Evolutionary conservation across 2,329 filamentous ascomycete species (phyloP), one percentile per base, ranked within the genome.

Genomic region (Eurotiales sp.): DNA sequence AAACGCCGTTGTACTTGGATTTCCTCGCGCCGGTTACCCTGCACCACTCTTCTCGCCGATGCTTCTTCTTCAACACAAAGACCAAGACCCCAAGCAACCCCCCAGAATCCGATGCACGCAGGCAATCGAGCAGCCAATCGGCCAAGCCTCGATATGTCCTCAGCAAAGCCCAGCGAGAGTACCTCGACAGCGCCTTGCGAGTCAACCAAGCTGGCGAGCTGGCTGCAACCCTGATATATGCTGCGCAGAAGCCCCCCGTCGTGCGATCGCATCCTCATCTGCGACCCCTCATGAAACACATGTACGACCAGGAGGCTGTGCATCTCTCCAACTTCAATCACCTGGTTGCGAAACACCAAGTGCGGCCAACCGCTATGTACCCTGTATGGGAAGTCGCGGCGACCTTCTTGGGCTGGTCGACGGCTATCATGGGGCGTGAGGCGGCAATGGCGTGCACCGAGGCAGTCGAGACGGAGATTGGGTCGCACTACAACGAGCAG

Each of bases 391-490:
- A 86, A 39, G 77, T 84, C 7, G 83, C 91, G 10, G 88, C 93
- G 1, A 86, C 87, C 0, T 82, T 86, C 0, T 72, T 99, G 7
- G 93, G 93, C 15, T 96, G 93, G 90, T 80, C 82, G 4, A 99
- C 93, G 0, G 93, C 88, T 0, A 73, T 93, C 37, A 80, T 99
- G 79, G 91, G 93, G 1, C 82, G 90, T 44, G 90, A 97, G 72
- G 91, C 92, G 2, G 92, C 93, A 30, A 99, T 99, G 93, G 93
- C 93, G 11, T 99, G 93, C 68, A 97, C 93, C 0, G 93, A 99
- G 72, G 93, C 93, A 1, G 92, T 99, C 1, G 93, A 99, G 77
- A 99, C 92, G 6, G 93, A 97, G 75, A 99, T 99, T 56, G 93
- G 93, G 2, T 84, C 84, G 23, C 93, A 99, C 72, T 99, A 99